Evolutionary conservation across 495 filamentous ascomycete species (phyloP), one percentile per base, ranked within the genome.

Genomic region (Thermothielavioides terrestris): DNA sequence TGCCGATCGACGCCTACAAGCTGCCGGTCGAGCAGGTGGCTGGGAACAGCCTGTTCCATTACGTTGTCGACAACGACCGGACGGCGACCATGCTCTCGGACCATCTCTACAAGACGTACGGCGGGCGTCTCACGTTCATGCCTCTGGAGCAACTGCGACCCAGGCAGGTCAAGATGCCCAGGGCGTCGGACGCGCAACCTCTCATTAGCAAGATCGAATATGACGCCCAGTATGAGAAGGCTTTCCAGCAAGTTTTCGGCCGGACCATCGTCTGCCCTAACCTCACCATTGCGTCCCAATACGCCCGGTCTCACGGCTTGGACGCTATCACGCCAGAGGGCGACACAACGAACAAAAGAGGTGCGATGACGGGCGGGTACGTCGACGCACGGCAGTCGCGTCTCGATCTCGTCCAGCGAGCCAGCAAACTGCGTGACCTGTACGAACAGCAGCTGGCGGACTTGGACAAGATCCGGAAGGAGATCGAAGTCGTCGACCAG

Each of bases 61-160:
- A 94, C 57, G 88, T 99, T 21, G 89, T 95, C 38, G 92, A 99
- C 63, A 94, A 83, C 32, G 90, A 90, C 46, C 79, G 85, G 31
- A 96, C 91, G 2, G 89, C 89, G 0, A 86, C 88, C 1, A 78
- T 78, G 45, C 81, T 94, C 14, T 74, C 89, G 12, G 85, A 91
- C 56, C 77, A 84, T 12, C 73, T 99, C 18, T 81, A 89, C 60
- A 86, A 85, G 45, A 79, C 83, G 47, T 83, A 79, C 48, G 79
- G 84, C 15, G 92, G 92, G n/a, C 81, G 92, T 57, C 76, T 97
- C 23, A 97, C 94, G 1, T 96, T 95, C 57, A 89, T 99, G 81
- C 92, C 92, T 1, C 72, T 99, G 9, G 89, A 88, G 44, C 81
- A 86, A 18, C 69, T 97, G 31, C 78, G 78, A 34, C 76, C 81